Evolutionary conservation across 352 stramenopile species (phyloP).

Genomic region (Pythium guiyangense): DNA sequence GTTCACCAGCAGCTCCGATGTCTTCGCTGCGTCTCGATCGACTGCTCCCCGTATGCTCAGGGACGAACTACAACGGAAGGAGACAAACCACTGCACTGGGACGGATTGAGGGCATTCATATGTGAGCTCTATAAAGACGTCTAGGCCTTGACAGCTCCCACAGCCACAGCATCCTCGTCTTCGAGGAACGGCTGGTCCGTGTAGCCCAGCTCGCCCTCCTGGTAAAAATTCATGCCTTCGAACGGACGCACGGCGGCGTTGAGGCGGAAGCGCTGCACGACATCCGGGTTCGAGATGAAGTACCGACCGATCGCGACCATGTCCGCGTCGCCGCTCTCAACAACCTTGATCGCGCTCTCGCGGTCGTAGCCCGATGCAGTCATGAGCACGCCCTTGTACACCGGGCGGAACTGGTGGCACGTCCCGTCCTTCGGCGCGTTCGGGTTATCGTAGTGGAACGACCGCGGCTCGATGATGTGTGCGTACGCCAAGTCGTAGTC

Average conservation of each 20-base stretch:
- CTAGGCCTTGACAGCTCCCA: no score
- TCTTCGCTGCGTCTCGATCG: no score
- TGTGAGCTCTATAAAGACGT: no score
- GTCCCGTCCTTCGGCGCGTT: slow-evolving; percentile 35
- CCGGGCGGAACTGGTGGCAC: slow-evolving; percentile 40
- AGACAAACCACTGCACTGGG: no score
- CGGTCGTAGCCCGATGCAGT: slow-evolving; percentile 51
- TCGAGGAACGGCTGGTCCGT: slow-evolving; percentile 43
- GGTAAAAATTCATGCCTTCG: slow-evolving; percentile 45
- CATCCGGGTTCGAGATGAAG: slow-evolving; percentile 77
- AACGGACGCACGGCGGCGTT: slow-evolving; percentile 37
- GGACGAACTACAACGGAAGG: no score
- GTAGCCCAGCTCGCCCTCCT: slow-evolving; percentile 41
- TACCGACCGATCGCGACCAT: slow-evolving; percentile 58
- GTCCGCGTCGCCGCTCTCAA: slow-evolving; percentile 50
- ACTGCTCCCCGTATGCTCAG: no score
- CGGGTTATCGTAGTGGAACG: slow-evolving; percentile 33
- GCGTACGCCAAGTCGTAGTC: slow-evolving; percentile 52
- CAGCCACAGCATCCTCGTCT: slow-evolving; percentile 5
- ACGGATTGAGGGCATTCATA: no score
- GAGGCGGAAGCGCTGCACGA: slow-evolving; percentile 49
- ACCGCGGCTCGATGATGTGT: slow-evolving; percentile 54
- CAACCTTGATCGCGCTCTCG: slow-evolving; percentile 35
- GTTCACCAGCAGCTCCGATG: no score
- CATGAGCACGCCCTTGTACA: slow-evolving; percentile 63